Evolutionary conservation across 805 yeast species (phyloP), one percentile per base, ranked within the genome.

Genomic region (Kluyveromyces starmeri): DNA sequence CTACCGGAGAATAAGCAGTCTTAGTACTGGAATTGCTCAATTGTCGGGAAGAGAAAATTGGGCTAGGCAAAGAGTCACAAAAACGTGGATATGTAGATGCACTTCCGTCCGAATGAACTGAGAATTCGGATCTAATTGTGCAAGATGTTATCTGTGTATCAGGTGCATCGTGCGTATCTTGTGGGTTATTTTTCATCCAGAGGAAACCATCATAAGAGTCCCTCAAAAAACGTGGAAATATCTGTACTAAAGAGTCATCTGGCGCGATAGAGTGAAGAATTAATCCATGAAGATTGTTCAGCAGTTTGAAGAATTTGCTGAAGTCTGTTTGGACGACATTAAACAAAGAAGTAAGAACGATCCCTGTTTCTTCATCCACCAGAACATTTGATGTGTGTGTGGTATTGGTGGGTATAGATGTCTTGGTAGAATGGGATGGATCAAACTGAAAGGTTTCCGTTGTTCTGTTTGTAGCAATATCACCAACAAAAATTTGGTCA

Each of bases 151-250:
- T 25, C 13, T 17, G 17, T 9, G 31, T 7, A n/a, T n/a, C 14
- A 16, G 20, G 4, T 4, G 11, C 2, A 16, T 28, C 13, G 7
- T 13, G 20, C n/a, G 11, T 17, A 7, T 6, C 11, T 23, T 12
- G 5, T 5, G 26, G n/a, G 8, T 26, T 19, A 6, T 16, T 17
- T 20, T 8, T 19, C 3, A 18, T 21, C 79, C 86, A 81, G 40
- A 78, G 76, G n/a, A 88, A 89, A 12, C 86, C 89, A 45, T 76
- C 76, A 51, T 76, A 81, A 36, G 71, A 73, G 19, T 75, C 75
- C 27, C 69, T 65, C 13, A 82, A 57, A 46, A 81, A 78, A 39
- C 92, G 64, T 7, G 92, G 86, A 43, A 76, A 73, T 2, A 77
- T 59, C 50, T 79, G 80, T 0, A 89, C 92, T 22, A 78, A 39